These are phyloP conservation scores for Magnolia officinalis DNA, from an alignment of 164 flowering plant genomes.

Conservation along the genomic window DNA sequence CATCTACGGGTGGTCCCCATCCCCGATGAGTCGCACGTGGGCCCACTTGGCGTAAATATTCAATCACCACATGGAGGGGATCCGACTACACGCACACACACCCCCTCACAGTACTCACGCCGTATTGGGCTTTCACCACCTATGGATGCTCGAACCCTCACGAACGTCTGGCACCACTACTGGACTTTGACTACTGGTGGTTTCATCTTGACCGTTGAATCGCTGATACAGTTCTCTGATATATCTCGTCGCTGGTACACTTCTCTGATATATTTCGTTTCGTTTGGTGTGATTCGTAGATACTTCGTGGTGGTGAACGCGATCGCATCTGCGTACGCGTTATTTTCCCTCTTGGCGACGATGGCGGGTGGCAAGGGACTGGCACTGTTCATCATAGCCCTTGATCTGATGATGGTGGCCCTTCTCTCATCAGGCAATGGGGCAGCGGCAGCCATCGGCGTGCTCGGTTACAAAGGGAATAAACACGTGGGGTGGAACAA, in stretches of 20 bases:
- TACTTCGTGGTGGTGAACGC: conserved; percentile 39
- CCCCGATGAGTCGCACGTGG: too few relatives aligned
- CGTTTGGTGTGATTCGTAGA: conserved; percentile 13
- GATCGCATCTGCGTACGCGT: conserved; percentile 39
- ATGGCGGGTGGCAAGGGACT: conserved; percentile 6
- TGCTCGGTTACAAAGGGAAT: conserved; percentile 34
- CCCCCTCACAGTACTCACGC: too few relatives aligned
- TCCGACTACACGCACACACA: too few relatives aligned
- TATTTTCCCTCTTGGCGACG: conserved; percentile 26
- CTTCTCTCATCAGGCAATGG: conserved; percentile 47
- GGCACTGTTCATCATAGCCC: conserved; percentile 12
- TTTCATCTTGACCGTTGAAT: neutral
- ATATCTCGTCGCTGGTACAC: neutral
- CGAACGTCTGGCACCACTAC: neutral
- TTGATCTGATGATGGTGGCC: conserved; percentile 35
- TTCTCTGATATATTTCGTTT: neutral
- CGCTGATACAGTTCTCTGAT: neutral
- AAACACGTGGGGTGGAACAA: conserved; percentile 35
- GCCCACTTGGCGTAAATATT: too few relatives aligned
- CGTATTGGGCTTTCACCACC: too few relatives aligned
- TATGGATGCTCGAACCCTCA: neutral
- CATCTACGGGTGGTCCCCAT: too few relatives aligned
- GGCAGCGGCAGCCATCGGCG: conserved; percentile 33
- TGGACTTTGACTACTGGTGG: too few relatives aligned
- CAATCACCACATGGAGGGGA: too few relatives aligned